phyloP scores from a whole-genome alignment of 2,329 filamentous ascomycete species.

The Trichoderma lentiforme region DNA sequence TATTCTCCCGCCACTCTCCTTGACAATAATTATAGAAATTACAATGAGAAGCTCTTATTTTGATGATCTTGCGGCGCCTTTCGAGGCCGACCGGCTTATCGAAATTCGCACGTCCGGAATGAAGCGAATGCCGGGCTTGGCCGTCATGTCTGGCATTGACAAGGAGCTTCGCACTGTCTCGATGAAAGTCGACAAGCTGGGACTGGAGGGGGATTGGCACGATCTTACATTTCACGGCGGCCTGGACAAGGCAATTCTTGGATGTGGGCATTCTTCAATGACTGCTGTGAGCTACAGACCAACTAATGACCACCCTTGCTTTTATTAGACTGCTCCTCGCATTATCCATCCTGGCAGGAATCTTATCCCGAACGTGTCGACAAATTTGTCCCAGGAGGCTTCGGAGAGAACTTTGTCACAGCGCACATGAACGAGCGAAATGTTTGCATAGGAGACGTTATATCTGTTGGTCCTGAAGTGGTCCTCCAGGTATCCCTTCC shows the following conservation, averaged over 20 bases:
- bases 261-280: constrained; percentile 40
- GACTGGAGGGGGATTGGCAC: constrained; percentile 59
- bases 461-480: constrained; percentile 49
- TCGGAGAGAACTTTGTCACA: constrained; percentile 63
- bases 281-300: neutral
- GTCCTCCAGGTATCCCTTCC: constrained; percentile 59
- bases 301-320: neutral
- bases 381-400: constrained; percentile 55
- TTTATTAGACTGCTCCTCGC: constrained; percentile 52
- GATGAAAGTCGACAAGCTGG: constrained; percentile 45
- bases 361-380: constrained; percentile 51
- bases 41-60: constrained; percentile 2
- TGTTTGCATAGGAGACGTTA: constrained; percentile 62
- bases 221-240: constrained; percentile 61
- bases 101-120: constrained; percentile 57
- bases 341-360: constrained; percentile 54
- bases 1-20: neutral
- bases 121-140: constrained; percentile 51
- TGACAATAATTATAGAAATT: neutral
- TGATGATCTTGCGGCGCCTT: constrained; percentile 41
- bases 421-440: constrained; percentile 59
- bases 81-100: constrained; percentile 48
- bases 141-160: constrained; percentile 55
- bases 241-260: constrained; percentile 60
- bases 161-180: constrained; percentile 45